Conservation (phyloP, 768 basidiomycete species). For the Piloderma croceum region DNA sequence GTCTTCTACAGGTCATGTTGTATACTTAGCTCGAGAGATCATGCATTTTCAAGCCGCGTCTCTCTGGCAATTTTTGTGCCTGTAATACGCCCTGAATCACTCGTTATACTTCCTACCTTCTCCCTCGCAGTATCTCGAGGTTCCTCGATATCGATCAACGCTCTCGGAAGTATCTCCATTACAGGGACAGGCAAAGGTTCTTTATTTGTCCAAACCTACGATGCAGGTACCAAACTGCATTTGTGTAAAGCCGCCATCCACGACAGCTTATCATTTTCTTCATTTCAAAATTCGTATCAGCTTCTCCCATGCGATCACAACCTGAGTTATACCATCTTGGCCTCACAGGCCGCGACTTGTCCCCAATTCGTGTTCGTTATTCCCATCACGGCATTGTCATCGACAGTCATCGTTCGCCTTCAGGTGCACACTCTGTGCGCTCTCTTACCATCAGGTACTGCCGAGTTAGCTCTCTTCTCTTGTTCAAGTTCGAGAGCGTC, state of each 20-base stretch:
- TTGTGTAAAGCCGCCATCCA: slow-evolving; percentile 7
- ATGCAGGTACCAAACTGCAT: slow-evolving; percentile 13
- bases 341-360: slow-evolving; percentile 1
- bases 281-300: slow-evolving; percentile 5
- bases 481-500: slow-evolving; percentile 7
- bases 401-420: slow-evolving; percentile 1
- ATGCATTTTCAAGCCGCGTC: slow-evolving; percentile 18
- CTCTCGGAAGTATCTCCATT: slow-evolving; percentile 19
- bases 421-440: slow-evolving; percentile 3
- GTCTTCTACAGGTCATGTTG: no score
- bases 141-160: slow-evolving; percentile 20
- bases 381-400: slow-evolving; percentile 7
- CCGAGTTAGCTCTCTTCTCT: slow-evolving; percentile 15
- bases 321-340: no score
- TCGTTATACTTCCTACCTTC: slow-evolving; percentile 23
- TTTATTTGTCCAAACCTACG: slow-evolving; percentile 20
- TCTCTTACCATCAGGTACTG: slow-evolving; percentile 7
- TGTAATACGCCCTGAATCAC: slow-evolving; percentile 9
- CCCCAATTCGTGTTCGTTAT: slow-evolving; percentile 8
- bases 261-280: neutral
- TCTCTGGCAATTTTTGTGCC: slow-evolving; percentile 30
- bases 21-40: no score
- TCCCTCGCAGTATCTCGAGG: slow-evolving; percentile 26
- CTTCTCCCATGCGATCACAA: slow-evolving; percentile 8
- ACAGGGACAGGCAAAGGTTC: slow-evolving; percentile 29